Evolutionary conservation across 2,329 filamentous ascomycete species (phyloP).

Genomic region (Helminthosporium solani): DNA sequence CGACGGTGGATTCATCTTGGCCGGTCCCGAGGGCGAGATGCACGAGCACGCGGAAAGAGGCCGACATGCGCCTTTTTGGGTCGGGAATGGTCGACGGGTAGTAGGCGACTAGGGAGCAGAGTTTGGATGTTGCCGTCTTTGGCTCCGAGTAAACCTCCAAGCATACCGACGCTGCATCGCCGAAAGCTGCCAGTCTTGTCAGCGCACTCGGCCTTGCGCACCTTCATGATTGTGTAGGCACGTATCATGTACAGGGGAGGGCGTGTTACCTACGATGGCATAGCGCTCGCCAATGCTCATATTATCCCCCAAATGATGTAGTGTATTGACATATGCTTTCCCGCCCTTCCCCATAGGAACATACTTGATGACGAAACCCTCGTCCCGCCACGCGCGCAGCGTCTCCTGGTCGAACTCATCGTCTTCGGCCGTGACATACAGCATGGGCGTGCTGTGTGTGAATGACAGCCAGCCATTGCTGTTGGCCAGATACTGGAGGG

Average conservation of each 20-base stretch:
- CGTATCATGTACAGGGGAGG: conserved; percentile 14
- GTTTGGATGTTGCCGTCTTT: conserved; percentile 49
- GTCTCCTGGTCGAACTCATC: conserved; percentile 58
- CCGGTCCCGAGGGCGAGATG: conserved; percentile 53
- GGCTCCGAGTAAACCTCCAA: conserved; percentile 60
- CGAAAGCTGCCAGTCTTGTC: conserved; percentile 55
- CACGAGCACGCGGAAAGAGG: conserved; percentile 53
- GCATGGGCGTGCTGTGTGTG: conserved; percentile 45
- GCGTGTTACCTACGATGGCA: conserved; percentile 58
- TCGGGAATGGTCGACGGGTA: conserved; percentile 62
- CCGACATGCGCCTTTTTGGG: conserved; percentile 47
- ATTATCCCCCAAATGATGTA: conserved; percentile 55
- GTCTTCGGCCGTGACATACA: conserved; percentile 55
- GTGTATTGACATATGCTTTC: conserved; percentile 46
- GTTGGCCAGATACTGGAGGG: conserved; percentile 39
- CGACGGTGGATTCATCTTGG: conserved; percentile 45
- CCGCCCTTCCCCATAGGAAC: conserved; percentile 55
- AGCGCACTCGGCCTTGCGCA: neutral
- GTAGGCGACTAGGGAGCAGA: conserved; percentile 63
- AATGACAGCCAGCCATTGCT: conserved; percentile 43
- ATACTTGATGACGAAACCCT: conserved; percentile 62
- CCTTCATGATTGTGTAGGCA: no score
- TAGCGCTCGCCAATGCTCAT: conserved; percentile 62
- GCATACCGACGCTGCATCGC: conserved; percentile 60
- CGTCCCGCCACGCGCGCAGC: conserved; percentile 57